Percentiles rank a stretch among this genome's conserved stretches.
phyloP scores from a whole-genome alignment of 768 basidiomycete genomes.

The Agaricus blazei region DNA sequence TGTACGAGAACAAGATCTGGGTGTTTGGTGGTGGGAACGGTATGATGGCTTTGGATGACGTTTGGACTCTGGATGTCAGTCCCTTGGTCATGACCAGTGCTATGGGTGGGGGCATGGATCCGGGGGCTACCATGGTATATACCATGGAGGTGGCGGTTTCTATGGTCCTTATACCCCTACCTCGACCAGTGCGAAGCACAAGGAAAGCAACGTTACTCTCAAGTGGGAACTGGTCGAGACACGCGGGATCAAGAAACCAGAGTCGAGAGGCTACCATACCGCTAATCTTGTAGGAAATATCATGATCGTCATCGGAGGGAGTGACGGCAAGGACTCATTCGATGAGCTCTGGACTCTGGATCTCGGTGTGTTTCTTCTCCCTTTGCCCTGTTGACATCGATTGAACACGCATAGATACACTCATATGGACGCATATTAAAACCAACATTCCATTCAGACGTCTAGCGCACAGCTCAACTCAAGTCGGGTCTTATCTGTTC shows the following conservation, averaged over 20 bases:
- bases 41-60: constrained; percentile 80
- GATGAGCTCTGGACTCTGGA: constrained; percentile 85
- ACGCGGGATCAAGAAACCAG: constrained; percentile 43
- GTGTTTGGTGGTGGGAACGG: constrained; percentile 96
- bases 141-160: not conserved
- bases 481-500: constrained; percentile 90
- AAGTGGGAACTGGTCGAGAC: constrained; percentile 49
- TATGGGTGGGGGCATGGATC: constrained; percentile 3
- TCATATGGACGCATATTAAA: constrained; percentile 34
- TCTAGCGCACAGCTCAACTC: constrained; percentile 82
- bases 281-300: constrained; percentile 81
- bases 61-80: constrained; percentile 77
- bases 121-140: not conserved
- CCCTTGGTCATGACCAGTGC: constrained; percentile 1
- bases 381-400: not conserved
- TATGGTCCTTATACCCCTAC: constrained; percentile 9
- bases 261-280: constrained; percentile 82
- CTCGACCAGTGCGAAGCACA: not conserved
- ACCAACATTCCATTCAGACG: constrained; percentile 50
- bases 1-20: constrained; percentile 68
- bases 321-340: constrained; percentile 86
- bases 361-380: constrained; percentile 51
- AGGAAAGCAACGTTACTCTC: constrained; percentile 17
- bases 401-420: constrained; percentile 27
- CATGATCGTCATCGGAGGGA: constrained; percentile 89